Percentiles rank a stretch among this genome's conserved stretches.
Evolutionary conservation across 495 filamentous ascomycete species (phyloP).

Genomic region (Jackrogersella minutella): DNA sequence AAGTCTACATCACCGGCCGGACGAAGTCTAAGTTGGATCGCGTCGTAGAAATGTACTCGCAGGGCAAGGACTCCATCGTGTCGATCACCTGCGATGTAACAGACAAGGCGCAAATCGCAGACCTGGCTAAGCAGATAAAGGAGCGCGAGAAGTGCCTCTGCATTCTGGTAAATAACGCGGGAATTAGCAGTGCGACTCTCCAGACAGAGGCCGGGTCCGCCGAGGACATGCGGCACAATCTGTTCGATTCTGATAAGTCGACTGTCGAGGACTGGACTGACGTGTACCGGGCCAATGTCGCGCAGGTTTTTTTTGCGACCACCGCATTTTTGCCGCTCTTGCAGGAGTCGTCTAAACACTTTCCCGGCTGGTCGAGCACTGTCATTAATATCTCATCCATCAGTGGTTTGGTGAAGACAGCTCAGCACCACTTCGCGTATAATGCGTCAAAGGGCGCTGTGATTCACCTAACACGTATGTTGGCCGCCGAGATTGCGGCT

Average conservation of each 20-base stretch:
- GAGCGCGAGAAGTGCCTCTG: constrained; percentile 71
- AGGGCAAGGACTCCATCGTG: constrained; percentile 47
- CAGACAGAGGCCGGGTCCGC: constrained; percentile 67
- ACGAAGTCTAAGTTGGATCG: constrained; percentile 55
- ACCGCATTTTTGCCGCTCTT: constrained; percentile 76
- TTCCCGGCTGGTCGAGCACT: constrained; percentile 66
- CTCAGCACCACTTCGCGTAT: constrained; percentile 79
- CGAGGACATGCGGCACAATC: constrained; percentile 59
- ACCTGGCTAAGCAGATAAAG: constrained; percentile 67
- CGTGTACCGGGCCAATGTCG: constrained; percentile 80
- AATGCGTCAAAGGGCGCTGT: constrained; percentile 77
- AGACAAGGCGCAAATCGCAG: constrained; percentile 60
- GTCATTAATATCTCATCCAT: constrained; percentile 82
- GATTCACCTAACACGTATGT: constrained; percentile 74
- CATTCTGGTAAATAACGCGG: constrained; percentile 83
- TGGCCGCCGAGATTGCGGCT: constrained; percentile 74
- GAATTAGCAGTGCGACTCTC: constrained; percentile 45
- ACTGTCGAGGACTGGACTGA: constrained; percentile 76
- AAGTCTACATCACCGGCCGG: constrained; percentile 86
- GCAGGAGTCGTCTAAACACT: constrained; percentile 56
- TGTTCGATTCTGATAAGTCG: constrained; percentile 72
- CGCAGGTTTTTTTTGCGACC: constrained; percentile 81
- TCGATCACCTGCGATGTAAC: constrained; percentile 52
- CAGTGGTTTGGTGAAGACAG: constrained; percentile 75
- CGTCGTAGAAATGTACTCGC: constrained; percentile 44